These are phyloP conservation scores for Podaxis rugospora DNA, from an alignment of 768 basidiomycete species.

Conservation along the genomic window DNA sequence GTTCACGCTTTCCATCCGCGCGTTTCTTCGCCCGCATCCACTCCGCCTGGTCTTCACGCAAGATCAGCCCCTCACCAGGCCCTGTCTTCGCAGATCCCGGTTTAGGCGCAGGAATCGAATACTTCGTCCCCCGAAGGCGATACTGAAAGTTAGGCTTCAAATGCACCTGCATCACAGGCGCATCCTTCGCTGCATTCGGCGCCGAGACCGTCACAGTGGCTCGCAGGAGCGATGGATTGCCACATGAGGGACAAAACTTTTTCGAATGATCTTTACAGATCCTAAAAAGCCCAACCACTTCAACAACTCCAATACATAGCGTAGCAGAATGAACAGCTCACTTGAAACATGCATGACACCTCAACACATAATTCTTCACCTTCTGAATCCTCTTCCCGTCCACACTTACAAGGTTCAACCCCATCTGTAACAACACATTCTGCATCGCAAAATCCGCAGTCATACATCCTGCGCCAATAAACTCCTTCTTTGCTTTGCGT, in stretches of 20 bases:
- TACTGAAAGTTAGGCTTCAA: constrained; percentile 97
- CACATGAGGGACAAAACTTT: constrained; percentile 97
- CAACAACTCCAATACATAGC: not conserved
- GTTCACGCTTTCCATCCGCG: constrained; percentile 65
- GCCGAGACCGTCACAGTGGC: constrained; percentile 84
- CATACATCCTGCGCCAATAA: constrained; percentile 81
- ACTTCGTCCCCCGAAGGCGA: constrained; percentile 85
- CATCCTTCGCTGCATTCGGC: constrained; percentile 52
- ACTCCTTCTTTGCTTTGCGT: constrained; percentile 31
- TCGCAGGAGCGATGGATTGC: constrained; percentile 85
- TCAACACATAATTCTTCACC: constrained; percentile 92
- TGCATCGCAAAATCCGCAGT: constrained; percentile 99
- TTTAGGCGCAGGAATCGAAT: constrained; percentile 88
- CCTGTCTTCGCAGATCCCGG: constrained; percentile 84
- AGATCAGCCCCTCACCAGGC: constrained; percentile 75
- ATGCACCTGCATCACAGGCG: constrained; percentile 80
- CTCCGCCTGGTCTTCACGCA: constrained; percentile 90
- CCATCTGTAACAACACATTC: constrained; percentile 94
- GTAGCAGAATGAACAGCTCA: constrained; percentile 35
- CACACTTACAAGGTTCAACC: constrained; percentile 80
- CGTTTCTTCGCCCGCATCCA: constrained; percentile 80
- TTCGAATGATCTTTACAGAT: constrained; percentile 93
- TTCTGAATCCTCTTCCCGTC: constrained; percentile 89
- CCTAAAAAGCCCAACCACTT: constrained; percentile 37
- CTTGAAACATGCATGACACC: constrained; percentile 99